These are phyloP conservation scores for Hyaloscypha hepaticicola DNA, from an alignment of 495 filamentous ascomycete species.

Conservation along the genomic window DNA sequence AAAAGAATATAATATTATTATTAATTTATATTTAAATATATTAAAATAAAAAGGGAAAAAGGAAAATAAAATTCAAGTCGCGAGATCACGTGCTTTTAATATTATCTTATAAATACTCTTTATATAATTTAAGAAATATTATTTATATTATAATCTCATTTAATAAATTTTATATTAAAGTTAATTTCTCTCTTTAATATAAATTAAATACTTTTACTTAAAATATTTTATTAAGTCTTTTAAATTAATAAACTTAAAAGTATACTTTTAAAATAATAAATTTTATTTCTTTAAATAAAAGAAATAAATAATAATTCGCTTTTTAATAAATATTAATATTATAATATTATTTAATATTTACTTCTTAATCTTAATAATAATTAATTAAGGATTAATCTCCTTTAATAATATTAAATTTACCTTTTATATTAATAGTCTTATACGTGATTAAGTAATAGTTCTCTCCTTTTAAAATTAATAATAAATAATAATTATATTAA, in stretches of 20 bases:
- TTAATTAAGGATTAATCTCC: slow-evolving; percentile 21
- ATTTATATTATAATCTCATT: slow-evolving; percentile 29
- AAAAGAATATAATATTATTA: too few species aligned
- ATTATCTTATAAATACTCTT: not conserved
- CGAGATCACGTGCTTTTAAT: not conserved
- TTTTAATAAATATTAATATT: too few species aligned
- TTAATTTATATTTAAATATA: too few species aligned
- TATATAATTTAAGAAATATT: slow-evolving; percentile 26
- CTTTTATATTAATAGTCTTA: slow-evolving; percentile 28
- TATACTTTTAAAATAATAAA: slow-evolving; percentile 33
- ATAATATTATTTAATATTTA: slow-evolving; percentile 34
- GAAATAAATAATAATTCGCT: slow-evolving; percentile 41
- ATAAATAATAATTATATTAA: slow-evolving; percentile 38
- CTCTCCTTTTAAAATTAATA: slow-evolving; percentile 36
- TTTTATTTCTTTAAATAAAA: slow-evolving; percentile 38
- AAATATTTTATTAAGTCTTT: slow-evolving; percentile 44
- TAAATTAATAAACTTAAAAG: slow-evolving; percentile 34
- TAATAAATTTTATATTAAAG: slow-evolving; percentile 25
- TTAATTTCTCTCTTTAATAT: slow-evolving; percentile 20
- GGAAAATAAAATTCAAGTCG: too few species aligned
- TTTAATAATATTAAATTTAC: slow-evolving; percentile 21
- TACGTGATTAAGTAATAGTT: slow-evolving; percentile 28
- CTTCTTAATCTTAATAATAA: slow-evolving; percentile 28
- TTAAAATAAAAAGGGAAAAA: too few species aligned
- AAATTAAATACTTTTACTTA: slow-evolving; percentile 43